Base-by-base conservation (phyloP, 768 basidiomycete species). In the Sporobolomyces pararoseus region DNA sequence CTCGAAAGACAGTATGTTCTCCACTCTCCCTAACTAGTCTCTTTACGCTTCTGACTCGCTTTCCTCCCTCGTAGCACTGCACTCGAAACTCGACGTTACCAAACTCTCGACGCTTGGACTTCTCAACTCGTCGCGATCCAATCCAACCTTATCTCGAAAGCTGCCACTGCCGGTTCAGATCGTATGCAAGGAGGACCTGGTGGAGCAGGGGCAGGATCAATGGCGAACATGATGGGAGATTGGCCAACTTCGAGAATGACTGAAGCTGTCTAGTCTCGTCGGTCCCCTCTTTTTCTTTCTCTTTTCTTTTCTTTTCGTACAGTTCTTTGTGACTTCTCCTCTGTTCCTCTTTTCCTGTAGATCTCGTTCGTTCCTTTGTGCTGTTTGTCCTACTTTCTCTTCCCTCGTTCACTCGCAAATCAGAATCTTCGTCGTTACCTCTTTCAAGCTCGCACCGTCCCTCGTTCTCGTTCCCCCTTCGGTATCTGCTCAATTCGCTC, bases 11-110 rank as follows among this genome's bases (percentile, higher is more conserved):
- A 63, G 61, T 66, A 54, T 54, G 75, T 77, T 44, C 66, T 54
- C 32, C 49, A 63, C 61, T 32, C 29, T 12, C 47, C 25, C 39
- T 23, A 47, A 21, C 29, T 17, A 6, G n/a, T n/a, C n/a, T n/a
- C n/a, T n/a, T n/a, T n/a, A n/a, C n/a, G n/a, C n/a, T n/a, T n/a
- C n/a, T n/a, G n/a, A n/a, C n/a, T n/a, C n/a, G n/a, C n/a, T n/a
- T n/a, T n/a, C n/a, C n/a, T n/a, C n/a, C n/a, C n/a, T n/a, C n/a
- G n/a, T n/a, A 93, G 91, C 73, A 89, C 91, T 84, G 89, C 86
- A 75, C 82, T 94, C 61, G 91, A 93, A 79, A 90, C 88, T 82
- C 88, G 87, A 76, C 86, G 92, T 35, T 93, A 94, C 75, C 82
- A 84, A 50, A 89, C 91, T 17, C 81, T 94, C 54, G 85, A 85